Evolutionary conservation across 805 yeast genomes (phyloP).

Genomic region (Candida loeiensis): DNA sequence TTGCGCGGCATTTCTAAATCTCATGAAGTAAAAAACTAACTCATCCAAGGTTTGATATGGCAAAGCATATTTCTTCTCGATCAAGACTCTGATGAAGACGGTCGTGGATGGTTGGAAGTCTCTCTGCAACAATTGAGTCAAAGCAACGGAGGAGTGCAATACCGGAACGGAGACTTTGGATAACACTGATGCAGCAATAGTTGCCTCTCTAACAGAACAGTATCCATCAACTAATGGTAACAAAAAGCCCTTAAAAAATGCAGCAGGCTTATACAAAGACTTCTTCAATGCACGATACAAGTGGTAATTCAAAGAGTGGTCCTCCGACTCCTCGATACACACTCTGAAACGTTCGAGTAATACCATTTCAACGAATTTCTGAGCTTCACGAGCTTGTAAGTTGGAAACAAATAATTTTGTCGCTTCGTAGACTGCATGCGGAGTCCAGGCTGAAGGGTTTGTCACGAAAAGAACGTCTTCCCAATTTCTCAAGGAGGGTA

Average conservation of each 20-base stretch:
- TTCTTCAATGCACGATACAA: conserved; percentile 88
- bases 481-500: conserved; percentile 93
- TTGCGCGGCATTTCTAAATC: conserved; percentile 67
- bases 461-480: conserved; percentile 91
- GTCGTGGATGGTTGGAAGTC: conserved; percentile 88
- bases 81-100: conserved; percentile 80
- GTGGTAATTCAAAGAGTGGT: conserved; percentile 84
- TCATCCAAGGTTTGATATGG: conserved; percentile 97
- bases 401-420: conserved; percentile 91
- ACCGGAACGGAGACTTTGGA: conserved; percentile 90
- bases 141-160: conserved; percentile 93
- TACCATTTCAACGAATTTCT: conserved; percentile 68
- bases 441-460: conserved; percentile 90
- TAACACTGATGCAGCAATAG: conserved; percentile 89
- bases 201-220: conserved; percentile 89
- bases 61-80: conserved; percentile 93
- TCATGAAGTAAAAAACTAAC: conserved; percentile 88
- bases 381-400: conserved; percentile 82
- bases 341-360: conserved; percentile 69
- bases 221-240: conserved; percentile 88
- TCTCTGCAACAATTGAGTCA: conserved; percentile 72
- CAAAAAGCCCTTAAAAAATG: conserved; percentile 93
- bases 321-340: conserved; percentile 68
- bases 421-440: conserved; percentile 92
- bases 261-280: conserved; percentile 93